Base-by-base conservation (phyloP, 2,329 filamentous ascomycete species). In the Colletotrichum sp. region DNA sequence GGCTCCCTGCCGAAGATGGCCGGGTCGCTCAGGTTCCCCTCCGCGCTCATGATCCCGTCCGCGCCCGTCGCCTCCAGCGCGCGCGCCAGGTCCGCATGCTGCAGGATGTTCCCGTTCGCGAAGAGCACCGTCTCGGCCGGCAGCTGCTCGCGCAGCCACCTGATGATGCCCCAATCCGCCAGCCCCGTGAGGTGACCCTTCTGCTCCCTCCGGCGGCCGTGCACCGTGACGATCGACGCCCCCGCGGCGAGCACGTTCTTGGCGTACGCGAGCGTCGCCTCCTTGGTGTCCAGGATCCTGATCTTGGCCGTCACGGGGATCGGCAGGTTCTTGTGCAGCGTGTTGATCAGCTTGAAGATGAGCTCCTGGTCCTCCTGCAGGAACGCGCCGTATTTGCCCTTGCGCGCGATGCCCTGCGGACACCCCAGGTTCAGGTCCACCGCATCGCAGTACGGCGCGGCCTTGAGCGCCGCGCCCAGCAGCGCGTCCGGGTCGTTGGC, bases 221-320 rank as follows among this genome's bases (percentile, higher is more conserved):
- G 97, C 0, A 99, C 95, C 0, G 97, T 97, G 77, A 99, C 89
- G 72, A 99, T 96, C 80, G 95, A 98, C 4, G 97, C 97, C 14
- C 97, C 97, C 0, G 97, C 96, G 5, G 89, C 91, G 8, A 99
- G 85, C 2, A 99, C 94, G 85, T 95, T 98, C 81, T 93, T 92
- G 14, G 97, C 97, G 84, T 99, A 99, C 60, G 93, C 93, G 78
- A 99, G 86, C 1, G 96, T 98, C 83, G 93, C 92, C 86, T 98
- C 96, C 77, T 90, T 93, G 0, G 94, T 96, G 55, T 98, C 96
- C 6, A 98, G 89, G 24, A 99, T 93, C 10, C 97, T 91, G 80
- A 99, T 98, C 86, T 99, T 99, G 30, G 96, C 97, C 3, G 97
- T 99, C 16, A 99, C 93, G 0, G 97, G 97, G 0, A 99, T 87